Evolutionary conservation across 306 rosid species (phyloP).

Genomic region (Rubus parviflorus): DNA sequence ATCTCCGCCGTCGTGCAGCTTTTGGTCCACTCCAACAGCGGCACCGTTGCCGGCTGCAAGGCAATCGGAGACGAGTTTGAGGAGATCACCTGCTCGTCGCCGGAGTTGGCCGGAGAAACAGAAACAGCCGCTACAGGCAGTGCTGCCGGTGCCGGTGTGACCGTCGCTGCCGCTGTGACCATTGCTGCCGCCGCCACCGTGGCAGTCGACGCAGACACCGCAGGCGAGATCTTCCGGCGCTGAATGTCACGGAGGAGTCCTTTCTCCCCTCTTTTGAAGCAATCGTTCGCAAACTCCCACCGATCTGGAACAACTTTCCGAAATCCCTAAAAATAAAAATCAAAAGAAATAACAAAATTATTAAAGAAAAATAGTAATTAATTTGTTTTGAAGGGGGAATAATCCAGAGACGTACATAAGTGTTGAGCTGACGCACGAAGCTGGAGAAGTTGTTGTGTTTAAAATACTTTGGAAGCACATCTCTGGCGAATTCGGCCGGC

Average conservation of each 20-base stretch:
- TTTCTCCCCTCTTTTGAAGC: slow-evolving; percentile 75
- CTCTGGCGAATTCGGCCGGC: slow-evolving; percentile 96
- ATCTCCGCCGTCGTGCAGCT: slow-evolving; percentile 76
- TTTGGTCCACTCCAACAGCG: slow-evolving; percentile 39
- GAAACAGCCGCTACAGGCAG: slow-evolving; percentile 35
- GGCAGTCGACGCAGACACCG: neutral
- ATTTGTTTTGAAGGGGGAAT: neutral
- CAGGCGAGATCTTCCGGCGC: slow-evolving; percentile 66
- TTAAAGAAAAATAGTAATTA: neutral
- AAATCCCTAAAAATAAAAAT: slow-evolving; percentile 69
- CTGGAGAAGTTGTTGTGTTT: slow-evolving; percentile 95
- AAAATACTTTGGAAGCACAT: slow-evolving; percentile 88
- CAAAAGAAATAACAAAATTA: neutral
- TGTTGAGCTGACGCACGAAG: slow-evolving; percentile 95
- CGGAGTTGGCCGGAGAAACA: slow-evolving; percentile 75
- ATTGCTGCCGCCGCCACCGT: neutral
- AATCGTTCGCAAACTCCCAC: slow-evolving; percentile 92
- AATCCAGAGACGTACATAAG: slow-evolving; percentile 52
- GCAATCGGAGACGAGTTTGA: slow-evolving; percentile 75
- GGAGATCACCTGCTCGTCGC: slow-evolving; percentile 86
- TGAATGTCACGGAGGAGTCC: slow-evolving; percentile 80
- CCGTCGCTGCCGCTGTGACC: neutral
- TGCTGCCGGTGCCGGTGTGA: slow-evolving; percentile 4
- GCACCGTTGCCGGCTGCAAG: slow-evolving; percentile 16
- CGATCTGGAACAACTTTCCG: slow-evolving; percentile 96